Conservation (phyloP, 2,329 filamentous ascomycete genomes). For the Colletotrichum sp. region DNA sequence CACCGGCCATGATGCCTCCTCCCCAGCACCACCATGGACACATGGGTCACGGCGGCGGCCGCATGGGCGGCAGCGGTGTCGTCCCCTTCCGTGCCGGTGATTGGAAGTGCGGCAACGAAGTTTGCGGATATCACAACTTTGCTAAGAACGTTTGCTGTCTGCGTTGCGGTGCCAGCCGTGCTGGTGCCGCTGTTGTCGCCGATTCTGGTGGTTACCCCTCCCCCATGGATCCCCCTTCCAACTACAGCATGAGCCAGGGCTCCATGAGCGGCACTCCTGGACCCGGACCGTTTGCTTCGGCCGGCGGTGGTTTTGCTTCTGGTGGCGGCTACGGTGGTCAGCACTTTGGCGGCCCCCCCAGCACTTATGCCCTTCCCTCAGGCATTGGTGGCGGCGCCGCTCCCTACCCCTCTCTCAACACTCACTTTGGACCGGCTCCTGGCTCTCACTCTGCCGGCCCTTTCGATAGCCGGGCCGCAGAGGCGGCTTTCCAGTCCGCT, state of each 20-base stretch:
- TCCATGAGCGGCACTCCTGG: conserved; percentile 87
- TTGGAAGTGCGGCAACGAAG: conserved; percentile 98
- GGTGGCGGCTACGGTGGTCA: conserved; percentile 63
- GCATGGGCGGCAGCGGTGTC: conserved; percentile 81
- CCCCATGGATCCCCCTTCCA: conserved; percentile 84
- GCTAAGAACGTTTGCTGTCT: conserved; percentile 99
- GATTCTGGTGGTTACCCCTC: conserved; percentile 91
- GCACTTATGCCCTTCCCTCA: conserved; percentile 87
- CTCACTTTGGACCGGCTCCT: conserved; percentile 77
- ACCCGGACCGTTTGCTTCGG: conserved; percentile 76
- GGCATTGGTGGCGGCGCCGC: conserved; percentile 80
- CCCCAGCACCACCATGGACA: conserved; percentile 69
- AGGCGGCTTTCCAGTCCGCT: conserved; percentile 91
- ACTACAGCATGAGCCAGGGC: conserved; percentile 83
- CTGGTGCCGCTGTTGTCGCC: conserved; percentile 90
- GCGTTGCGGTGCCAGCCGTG: conserved; percentile 92
- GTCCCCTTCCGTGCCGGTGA: conserved; percentile 98
- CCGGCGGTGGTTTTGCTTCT: conserved; percentile 64
- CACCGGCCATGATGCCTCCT: conserved; percentile 81
- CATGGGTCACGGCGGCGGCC: conserved; percentile 64
- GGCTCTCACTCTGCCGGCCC: conserved; percentile 82
- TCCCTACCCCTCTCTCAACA: conserved; percentile 82
- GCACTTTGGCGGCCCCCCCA: conserved; percentile 86
- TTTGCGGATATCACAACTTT: conserved; percentile 98
- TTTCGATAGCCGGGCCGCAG: conserved; percentile 91